Percentiles rank a stretch among this genome's conserved stretches.
Conservation (phyloP, 1,284 basidiomycete species). For the Cryptococcus deneoformans region DNA sequence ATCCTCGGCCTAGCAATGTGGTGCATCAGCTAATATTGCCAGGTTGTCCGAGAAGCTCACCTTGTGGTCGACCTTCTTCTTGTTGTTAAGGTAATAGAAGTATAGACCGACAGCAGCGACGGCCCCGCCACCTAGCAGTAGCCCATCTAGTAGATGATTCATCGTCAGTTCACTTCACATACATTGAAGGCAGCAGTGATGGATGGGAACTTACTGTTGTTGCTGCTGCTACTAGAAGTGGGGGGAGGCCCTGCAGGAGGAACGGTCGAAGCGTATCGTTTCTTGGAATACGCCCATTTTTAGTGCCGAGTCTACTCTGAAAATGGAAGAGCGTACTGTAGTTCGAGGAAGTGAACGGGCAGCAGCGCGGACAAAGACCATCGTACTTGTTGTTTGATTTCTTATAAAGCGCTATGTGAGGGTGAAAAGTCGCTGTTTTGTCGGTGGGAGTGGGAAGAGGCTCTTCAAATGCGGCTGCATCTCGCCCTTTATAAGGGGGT, state of each 20-base stretch:
- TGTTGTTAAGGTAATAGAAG: slow-evolving; percentile 19
- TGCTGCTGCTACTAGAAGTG: background rate
- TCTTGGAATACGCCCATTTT: background rate
- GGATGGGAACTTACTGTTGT: background rate
- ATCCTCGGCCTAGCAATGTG: slow-evolving; percentile 7
- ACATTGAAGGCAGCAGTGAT: background rate
- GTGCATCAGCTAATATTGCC: background rate
- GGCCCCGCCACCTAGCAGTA: slow-evolving; percentile 20
- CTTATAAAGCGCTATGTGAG: background rate
- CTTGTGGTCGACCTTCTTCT: slow-evolving; percentile 18
- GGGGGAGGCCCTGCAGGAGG: slow-evolving; percentile 1
- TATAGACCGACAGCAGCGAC: slow-evolving; percentile 21
- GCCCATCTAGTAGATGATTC: slow-evolving; percentile 8
- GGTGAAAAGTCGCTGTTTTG: too few species aligned
- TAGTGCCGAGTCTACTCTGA: background rate
- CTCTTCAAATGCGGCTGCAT: background rate
- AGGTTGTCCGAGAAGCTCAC: slow-evolving; percentile 1
- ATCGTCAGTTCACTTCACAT: background rate
- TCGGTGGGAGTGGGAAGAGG: too few species aligned
- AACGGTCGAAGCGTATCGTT: slow-evolving; percentile 1
- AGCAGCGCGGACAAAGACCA: slow-evolving; percentile 10
- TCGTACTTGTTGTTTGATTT: background rate
- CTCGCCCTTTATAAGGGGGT: background rate
- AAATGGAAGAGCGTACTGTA: background rate
- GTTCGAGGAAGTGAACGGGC: slow-evolving; percentile 7